phyloP scores from a whole-genome alignment of 2,329 filamentous ascomycete genomes.

The Neofusicoccum parvum region DNA sequence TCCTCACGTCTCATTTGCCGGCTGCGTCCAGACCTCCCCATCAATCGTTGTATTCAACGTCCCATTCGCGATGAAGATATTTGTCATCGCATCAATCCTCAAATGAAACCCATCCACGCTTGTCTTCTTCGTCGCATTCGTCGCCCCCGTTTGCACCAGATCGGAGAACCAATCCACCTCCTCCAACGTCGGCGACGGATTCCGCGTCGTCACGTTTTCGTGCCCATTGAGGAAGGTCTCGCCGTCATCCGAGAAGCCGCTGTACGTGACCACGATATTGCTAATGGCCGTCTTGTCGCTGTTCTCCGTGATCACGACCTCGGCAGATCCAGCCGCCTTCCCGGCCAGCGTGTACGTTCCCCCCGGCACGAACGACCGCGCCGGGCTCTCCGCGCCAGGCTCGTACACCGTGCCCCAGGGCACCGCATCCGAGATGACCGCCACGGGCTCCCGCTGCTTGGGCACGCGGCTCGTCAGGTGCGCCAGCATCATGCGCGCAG shows the following conservation, averaged over 20 bases:
- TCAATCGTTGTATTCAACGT: conserved; percentile 43
- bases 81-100: conserved; percentile 41
- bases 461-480: conserved; percentile 38
- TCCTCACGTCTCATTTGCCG: conserved; percentile 36
- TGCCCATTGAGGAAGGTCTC: conserved; percentile 35
- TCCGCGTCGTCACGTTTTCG: conserved; percentile 37
- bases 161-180: conserved; percentile 45
- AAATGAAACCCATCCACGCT: conserved; percentile 44
- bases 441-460: conserved; percentile 25
- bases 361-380: neutral
- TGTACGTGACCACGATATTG: conserved; percentile 40
- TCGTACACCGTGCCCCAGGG: conserved; percentile 41
- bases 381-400: conserved; percentile 23
- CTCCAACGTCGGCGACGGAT: conserved; percentile 29
- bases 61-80: conserved; percentile 47
- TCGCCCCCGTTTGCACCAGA: conserved; percentile 36
- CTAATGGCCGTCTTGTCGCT: conserved; percentile 20
- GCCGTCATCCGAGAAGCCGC: conserved; percentile 42
- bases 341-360: conserved; percentile 26
- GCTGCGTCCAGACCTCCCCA: conserved; percentile 42
- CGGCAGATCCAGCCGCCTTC: conserved; percentile 22
- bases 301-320: conserved; percentile 27
- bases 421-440: conserved; percentile 32
- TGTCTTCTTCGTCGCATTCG: conserved; percentile 42
- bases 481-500: conserved; percentile 48